Percentiles rank a stretch among this genome's conserved stretches.
Evolutionary conservation across 441 rosid species (phyloP).

Genomic region (Biscutella laevigata): DNA sequence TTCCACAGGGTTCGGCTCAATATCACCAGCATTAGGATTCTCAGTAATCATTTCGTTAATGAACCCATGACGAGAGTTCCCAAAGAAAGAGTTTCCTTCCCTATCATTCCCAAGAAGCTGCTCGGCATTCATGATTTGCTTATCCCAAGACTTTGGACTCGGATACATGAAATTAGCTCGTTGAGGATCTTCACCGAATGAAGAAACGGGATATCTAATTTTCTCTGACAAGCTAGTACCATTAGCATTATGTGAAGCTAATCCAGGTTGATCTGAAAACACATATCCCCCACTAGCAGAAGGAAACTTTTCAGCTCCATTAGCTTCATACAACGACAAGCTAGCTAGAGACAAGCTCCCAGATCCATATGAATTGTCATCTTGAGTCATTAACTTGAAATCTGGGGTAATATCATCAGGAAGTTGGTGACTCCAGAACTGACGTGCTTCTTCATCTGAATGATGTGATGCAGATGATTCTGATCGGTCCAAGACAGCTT

Average conservation of each 20-base stretch:
- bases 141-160: slow-evolving; percentile 71
- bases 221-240: slow-evolving; percentile 50
- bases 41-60: slow-evolving; percentile 48
- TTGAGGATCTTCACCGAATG: slow-evolving; percentile 55
- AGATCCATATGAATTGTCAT: slow-evolving; percentile 45
- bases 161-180: slow-evolving; percentile 38
- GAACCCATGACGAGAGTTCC: slow-evolving; percentile 42
- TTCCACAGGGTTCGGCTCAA: slow-evolving; percentile 58
- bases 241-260: slow-evolving; percentile 44
- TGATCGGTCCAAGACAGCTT: slow-evolving; percentile 57
- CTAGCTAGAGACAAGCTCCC: slow-evolving; percentile 59
- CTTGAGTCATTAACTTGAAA: slow-evolving; percentile 68
- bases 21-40: slow-evolving; percentile 39
- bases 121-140: slow-evolving; percentile 46
- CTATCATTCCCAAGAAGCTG: slow-evolving; percentile 49
- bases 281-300: slow-evolving; percentile 42
- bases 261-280: slow-evolving; percentile 43
- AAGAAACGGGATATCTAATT: slow-evolving; percentile 41
- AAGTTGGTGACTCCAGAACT: slow-evolving; percentile 83
- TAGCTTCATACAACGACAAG: slow-evolving; percentile 55
- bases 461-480: slow-evolving; percentile 68
- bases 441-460: slow-evolving; percentile 90
- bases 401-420: slow-evolving; percentile 96
- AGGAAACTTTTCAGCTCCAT: slow-evolving; percentile 42
- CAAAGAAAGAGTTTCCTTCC: slow-evolving; percentile 43